Base-by-base conservation (phyloP, 257 asterid genomes). In the Solanum paucissectum region DNA sequence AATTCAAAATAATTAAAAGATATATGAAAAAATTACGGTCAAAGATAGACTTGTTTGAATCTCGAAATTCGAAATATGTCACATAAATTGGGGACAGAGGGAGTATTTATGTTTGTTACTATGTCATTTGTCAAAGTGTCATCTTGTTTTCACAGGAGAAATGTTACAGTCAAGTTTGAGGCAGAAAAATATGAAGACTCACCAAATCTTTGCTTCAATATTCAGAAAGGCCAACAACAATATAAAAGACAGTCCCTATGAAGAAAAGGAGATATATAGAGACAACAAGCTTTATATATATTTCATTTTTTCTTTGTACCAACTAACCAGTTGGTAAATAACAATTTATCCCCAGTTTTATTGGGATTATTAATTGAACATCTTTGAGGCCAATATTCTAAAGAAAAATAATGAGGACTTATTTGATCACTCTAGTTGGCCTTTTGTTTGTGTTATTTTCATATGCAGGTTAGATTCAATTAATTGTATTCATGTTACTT, bases 261-360 rank as follows among this genome's bases (percentile, higher is more conserved):
- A 38, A 77, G 85, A 81, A 87, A 88, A 77, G 33, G 74, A 87
- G 64, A 66, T 83, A 88, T 73, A 75, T 52, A 83, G 79, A 89
- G 88, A 40, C 11, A 89, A 82, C 71, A 44, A 90, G 46, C 27
- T 79, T 34, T 5, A 16, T 46, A 27, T 76, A 40, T 77, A 40
- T 40, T 11, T 75, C 8, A n/a, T 23, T 6, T n/a, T 77, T 40
- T 23, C 5, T 8, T 44, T 29, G 27, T 46, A 32, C 34, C 93
- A 94, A 94, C 96, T 73, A 76, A 92, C 96, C 94, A 93, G 95
- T 93, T 25, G 97, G 94, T 92, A 89, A 88, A 84, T 85, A 44
- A 69, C 85, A 38, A 76, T 58, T 79, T 27, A 79, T 29, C 55
- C 46, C 34, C 68, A 5, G 86, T 58, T 37, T 55, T 58, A 55